Base-by-base conservation (phyloP, 176 grass and related monocot genomes). In the Rhipidocladum racemiflorum region DNA sequence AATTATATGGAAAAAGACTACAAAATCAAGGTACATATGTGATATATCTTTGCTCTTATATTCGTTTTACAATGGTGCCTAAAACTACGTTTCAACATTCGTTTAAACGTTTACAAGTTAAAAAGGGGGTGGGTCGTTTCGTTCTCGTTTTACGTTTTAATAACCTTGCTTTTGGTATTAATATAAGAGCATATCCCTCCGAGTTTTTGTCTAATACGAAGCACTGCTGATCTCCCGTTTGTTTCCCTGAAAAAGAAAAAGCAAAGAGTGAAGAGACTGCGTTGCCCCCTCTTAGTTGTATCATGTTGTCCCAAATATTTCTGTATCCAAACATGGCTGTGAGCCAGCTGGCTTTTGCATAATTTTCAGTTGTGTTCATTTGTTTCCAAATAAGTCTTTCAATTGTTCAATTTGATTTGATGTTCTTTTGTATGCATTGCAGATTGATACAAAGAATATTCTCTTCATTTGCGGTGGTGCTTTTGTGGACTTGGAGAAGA, bases 361-460 rank as follows among this genome's bases (percentile, higher is more conserved):
- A 50, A 61, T 21, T 75, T 60, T 61, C 60, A 75, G 7, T 40
- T 75, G 14, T 45, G 27, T 82, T 51, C 54, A 40, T 61, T 12
- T 70, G 36, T 81, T 44, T 39, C 51, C 21, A 59, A 39, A 59
- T 40, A 59, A 68, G 18, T 36, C 21, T 36, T 28, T n/a, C 6
- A 23, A 46, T 68, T 53, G 16, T 51, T 39, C 62, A 68, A 74
- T 65, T 50, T 50, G 29, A 25, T 43, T 76, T 61, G 28, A 61
- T 83, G 44, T 88, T 81, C 53, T 30, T 70, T 54, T 85, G 9
- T 81, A 35, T 68, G 65, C 65, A 44, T 53, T 60, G 66, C 86
- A 94, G 92, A 89, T 94, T 69, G 92, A 94, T 87, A 94, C 89
- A 2, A 94, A 89, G 80, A 88, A 94, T 48, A 94, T 94, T 87